Evolutionary conservation across 495 filamentous ascomycete species (phyloP).

Genomic region (Aspergillus mulundensis): DNA sequence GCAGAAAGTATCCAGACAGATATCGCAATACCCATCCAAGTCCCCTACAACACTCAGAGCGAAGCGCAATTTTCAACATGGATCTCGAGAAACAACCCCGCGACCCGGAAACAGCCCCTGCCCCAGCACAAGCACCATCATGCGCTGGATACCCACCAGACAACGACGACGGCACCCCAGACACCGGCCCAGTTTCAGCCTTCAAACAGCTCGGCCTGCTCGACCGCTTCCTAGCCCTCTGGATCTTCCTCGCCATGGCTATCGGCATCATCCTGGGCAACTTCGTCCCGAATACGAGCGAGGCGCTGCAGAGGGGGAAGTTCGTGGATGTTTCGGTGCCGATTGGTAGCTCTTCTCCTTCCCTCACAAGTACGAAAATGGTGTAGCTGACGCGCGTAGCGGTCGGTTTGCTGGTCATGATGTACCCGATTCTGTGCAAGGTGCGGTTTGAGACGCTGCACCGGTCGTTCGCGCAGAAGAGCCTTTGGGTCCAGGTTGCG

Average conservation of each 20-base stretch:
- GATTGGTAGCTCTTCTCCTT: constrained; percentile 59
- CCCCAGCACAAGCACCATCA: too few species aligned
- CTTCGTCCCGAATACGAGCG: constrained; percentile 60
- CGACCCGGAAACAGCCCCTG: constrained; percentile 12
- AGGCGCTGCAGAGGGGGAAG: constrained; percentile 62
- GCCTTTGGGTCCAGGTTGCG: constrained; percentile 72
- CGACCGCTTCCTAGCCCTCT: constrained; percentile 73
- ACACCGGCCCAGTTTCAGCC: constrained; percentile 20
- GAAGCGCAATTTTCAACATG: too few species aligned
- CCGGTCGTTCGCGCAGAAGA: constrained; percentile 54
- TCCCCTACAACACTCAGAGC: too few species aligned
- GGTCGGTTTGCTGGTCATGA: constrained; percentile 83
- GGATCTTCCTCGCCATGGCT: constrained; percentile 84
- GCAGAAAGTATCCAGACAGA: too few species aligned
- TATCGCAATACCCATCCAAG: too few species aligned
- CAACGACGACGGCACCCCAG: background rate
- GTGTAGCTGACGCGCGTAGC: constrained; percentile 43
- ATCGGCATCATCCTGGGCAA: constrained; percentile 77
- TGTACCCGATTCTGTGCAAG: constrained; percentile 94
- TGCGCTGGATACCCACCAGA: background rate
- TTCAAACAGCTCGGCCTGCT: constrained; percentile 61
- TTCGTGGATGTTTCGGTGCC: constrained; percentile 74
- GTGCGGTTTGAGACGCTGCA: constrained; percentile 81
- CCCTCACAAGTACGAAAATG: background rate
- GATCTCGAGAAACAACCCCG: background rate